Base-by-base conservation (phyloP, 208 protist species). In the Vickermania spadyakhi region DNA sequence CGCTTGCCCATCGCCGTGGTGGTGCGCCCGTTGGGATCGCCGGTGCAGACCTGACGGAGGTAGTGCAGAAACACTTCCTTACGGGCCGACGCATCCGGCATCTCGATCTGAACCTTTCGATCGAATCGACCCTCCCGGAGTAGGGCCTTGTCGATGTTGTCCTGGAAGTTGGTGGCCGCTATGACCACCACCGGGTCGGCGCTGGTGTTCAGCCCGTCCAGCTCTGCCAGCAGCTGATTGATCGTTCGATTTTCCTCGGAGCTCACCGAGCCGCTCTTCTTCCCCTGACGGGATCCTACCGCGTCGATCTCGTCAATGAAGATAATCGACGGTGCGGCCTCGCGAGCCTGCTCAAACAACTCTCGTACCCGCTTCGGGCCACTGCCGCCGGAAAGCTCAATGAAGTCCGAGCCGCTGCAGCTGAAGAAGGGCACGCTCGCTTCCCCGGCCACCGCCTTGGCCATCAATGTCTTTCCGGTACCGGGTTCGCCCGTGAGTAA, bases 271-370 rank as follows among this genome's bases (percentile, higher is more conserved):
- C 81, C 81, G 57, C 85, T 78, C 28, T 78, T 67, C 61, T 84
- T 84, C 14, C 81, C 76, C 23, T 79, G 66, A 5, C 73, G 74
- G 26, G 77, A 86, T 18, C 97, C 97, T 51, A 99, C 93, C 36
- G 97, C 97, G 72, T 99, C 98, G 62, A 99, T 98, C 75, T 99
- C 98, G 69, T 99, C 98, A 55, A 99, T 98, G 64, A 98, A 99
- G 56, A 99, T 81, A 65, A 99, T 98, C 49, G 91, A 88, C 11
- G 96, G 97, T n/a, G 94, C 78, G 21, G 89, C 95, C 26, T 79
- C 79, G 28, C 94, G 75, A 2, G 97, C 97, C 79, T 98, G 78
- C 26, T 74, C 66, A 78, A 99, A 98, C 23, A 99, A 81, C 66
- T 99, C 95, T 7, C 97, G 82, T 25, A 99, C 94, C 53, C 96